A percentile compares a stretch with the other conserved stretches of the same genome.
Evolutionary conservation across 1,284 basidiomycete genomes (phyloP).

Genomic region (Cutaneotrichosporon mucoides): DNA sequence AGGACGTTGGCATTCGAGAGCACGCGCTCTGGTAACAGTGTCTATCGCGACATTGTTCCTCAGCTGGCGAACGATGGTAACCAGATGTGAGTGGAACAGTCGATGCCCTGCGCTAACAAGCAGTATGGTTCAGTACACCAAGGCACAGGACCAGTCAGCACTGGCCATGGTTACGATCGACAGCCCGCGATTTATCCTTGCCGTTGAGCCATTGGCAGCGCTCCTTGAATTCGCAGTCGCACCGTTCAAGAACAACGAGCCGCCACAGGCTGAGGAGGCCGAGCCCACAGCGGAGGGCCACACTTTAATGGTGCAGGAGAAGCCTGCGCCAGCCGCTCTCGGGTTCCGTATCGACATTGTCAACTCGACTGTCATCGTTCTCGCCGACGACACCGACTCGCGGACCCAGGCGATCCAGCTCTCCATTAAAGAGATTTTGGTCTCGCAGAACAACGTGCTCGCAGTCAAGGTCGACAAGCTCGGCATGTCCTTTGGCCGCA

Average conservation of each 20-base stretch:
- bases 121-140: constrained; percentile 81
- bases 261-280: constrained; percentile 19
- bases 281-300: constrained; percentile 19
- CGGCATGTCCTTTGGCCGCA: constrained; percentile 90
- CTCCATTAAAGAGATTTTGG: constrained; percentile 74
- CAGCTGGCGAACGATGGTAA: constrained; percentile 83
- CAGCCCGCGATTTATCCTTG: constrained; percentile 88
- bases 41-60: constrained; percentile 93
- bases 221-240: constrained; percentile 79
- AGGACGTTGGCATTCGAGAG: constrained; percentile 90
- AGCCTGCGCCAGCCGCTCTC: constrained; percentile 32
- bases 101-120: background rate
- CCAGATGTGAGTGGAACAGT: constrained; percentile 57
- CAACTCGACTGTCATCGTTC: constrained; percentile 81
- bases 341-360: constrained; percentile 83
- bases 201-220: constrained; percentile 87
- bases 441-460: constrained; percentile 87
- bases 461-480: constrained; percentile 76
- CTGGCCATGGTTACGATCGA: constrained; percentile 85
- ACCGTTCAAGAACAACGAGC: constrained; percentile 51
- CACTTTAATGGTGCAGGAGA: constrained; percentile 15
- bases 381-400: constrained; percentile 76
- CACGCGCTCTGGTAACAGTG: constrained; percentile 73
- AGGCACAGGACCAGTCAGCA: constrained; percentile 59
- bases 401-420: constrained; percentile 86